Conservation (phyloP, 768 basidiomycete genomes). For the Royoungia palumana region DNA sequence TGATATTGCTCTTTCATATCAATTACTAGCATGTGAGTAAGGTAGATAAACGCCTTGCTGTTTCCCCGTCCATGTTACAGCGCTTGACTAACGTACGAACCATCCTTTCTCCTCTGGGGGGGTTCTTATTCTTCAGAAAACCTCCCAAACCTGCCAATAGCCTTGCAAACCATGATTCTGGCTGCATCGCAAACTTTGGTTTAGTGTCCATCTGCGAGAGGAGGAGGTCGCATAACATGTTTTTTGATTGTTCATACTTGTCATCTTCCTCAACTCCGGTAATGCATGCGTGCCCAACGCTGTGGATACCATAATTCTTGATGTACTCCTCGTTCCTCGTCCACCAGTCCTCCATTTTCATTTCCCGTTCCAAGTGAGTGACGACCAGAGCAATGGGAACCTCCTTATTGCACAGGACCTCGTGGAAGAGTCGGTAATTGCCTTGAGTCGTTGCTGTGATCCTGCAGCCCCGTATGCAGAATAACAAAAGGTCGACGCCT, state of each 20-base stretch:
- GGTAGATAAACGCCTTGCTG: constrained; percentile 19
- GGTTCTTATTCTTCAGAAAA: constrained; percentile 19
- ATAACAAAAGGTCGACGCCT: constrained; percentile 35
- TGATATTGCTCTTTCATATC: background rate
- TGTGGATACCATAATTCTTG: constrained; percentile 22
- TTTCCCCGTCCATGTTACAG: constrained; percentile 28
- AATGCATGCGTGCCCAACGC: constrained; percentile 40
- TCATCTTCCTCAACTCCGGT: constrained; percentile 34
- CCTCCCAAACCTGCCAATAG: constrained; percentile 19
- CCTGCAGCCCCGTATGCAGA: constrained; percentile 36
- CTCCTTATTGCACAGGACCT: constrained; percentile 36
- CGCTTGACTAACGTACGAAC: constrained; percentile 23
- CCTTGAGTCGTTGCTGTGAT: constrained; percentile 29
- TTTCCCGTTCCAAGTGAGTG: constrained; percentile 39
- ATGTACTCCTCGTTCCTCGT: constrained; percentile 25
- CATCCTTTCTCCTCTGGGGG: constrained; percentile 26
- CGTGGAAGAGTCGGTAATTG: constrained; percentile 40
- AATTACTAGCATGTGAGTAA: constrained; percentile 3
- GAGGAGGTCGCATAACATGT: constrained; percentile 21
- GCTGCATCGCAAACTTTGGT: constrained; percentile 22
- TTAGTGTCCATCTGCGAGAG: constrained; percentile 7
- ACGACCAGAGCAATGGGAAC: constrained; percentile 41
- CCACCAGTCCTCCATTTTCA: constrained; percentile 38
- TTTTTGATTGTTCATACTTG: constrained; percentile 35
- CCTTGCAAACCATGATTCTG: constrained; percentile 25